phyloP scores from a whole-genome alignment of 2,329 filamentous ascomycete genomes.

The Canariomyces notabilis region DNA sequence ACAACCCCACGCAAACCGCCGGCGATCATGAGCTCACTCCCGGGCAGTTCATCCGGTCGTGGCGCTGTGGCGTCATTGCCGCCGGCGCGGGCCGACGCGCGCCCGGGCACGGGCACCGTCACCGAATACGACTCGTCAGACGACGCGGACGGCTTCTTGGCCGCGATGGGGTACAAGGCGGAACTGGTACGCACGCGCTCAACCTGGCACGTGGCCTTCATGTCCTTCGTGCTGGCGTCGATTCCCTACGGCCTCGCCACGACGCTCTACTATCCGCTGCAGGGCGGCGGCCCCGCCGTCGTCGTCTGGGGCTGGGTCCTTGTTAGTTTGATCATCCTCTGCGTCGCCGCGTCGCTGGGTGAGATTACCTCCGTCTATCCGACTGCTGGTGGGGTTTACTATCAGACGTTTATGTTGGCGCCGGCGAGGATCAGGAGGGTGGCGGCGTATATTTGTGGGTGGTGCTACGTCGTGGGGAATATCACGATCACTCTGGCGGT shows the following conservation, averaged over 20 bases:
- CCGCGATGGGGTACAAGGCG: slow-evolving; percentile 61
- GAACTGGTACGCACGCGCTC: slow-evolving; percentile 61
- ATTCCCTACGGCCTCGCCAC: slow-evolving; percentile 71
- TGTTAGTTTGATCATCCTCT: slow-evolving; percentile 59
- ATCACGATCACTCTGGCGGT: slow-evolving; percentile 80
- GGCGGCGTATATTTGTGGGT: slow-evolving; percentile 67
- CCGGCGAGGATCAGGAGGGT: slow-evolving; percentile 55
- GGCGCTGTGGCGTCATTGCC: not conserved
- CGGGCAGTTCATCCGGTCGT: no score
- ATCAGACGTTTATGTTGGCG: slow-evolving; percentile 72
- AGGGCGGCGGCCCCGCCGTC: slow-evolving; percentile 61
- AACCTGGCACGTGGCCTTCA: slow-evolving; percentile 66
- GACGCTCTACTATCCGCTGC: slow-evolving; percentile 62
- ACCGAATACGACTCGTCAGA: slow-evolving; percentile 17
- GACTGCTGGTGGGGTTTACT: slow-evolving; percentile 74
- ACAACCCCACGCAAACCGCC: no score
- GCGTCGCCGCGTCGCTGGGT: slow-evolving; percentile 64
- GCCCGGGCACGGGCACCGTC: not conserved
- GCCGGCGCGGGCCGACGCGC: not conserved
- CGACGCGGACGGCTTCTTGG: slow-evolving; percentile 56
- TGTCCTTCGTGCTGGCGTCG: slow-evolving; percentile 70
- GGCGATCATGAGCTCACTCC: no score
- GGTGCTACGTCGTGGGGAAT: slow-evolving; percentile 73
- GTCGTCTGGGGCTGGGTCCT: slow-evolving; percentile 70
- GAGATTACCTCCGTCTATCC: slow-evolving; percentile 74